Base-by-base conservation (phyloP, 345 rosid genomes). In the Camelina hispida region DNA sequence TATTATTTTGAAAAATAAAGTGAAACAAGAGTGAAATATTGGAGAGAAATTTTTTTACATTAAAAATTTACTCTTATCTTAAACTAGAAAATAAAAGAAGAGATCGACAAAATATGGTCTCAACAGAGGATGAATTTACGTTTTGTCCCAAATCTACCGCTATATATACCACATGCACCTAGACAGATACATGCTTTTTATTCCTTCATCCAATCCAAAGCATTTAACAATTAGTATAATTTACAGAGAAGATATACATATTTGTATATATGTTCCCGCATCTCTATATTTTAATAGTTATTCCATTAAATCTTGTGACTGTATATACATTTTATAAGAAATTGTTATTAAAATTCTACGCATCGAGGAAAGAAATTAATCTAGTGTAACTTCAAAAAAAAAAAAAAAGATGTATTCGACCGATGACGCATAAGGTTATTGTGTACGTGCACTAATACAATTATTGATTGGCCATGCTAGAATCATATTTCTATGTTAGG, bases 361-460 rank as follows among this genome's bases (percentile, higher is more conserved):
- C 52, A 25, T 62, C 15, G 17, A 47, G 4, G 25, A 58, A 17
- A 58, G 9, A 52, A 72, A 25, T 8, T 52, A 52, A 62, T 52
- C 15, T 11, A 20, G 51, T 50, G 44, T 11, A 35, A 54, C 47
- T 22, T 12, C 22, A 20, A 20, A 56, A 16, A 15, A 16, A 11
- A 48, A 1, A 23, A 23, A 23, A 3, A 25, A 25, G 3, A 25
- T 56, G 60, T 15, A 57, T 66, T 66, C 66, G 60, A 37, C 28
- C 17, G 25, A 37, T 71, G 59, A 71, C 51, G 60, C 23, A 44
- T 17, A 32, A 58, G 12, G 11, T 44, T 34, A 37, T 52, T 58
- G 61, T 50, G 73, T 50, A 17, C 43, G 43, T 75, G 72, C 79
- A 75, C 79, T 68, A 59, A 75, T 42, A 30, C 62, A 68, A 42